Evolutionary conservation across 1,284 basidiomycete species (phyloP).

Genomic region (Ceratobasidium papillatum): DNA sequence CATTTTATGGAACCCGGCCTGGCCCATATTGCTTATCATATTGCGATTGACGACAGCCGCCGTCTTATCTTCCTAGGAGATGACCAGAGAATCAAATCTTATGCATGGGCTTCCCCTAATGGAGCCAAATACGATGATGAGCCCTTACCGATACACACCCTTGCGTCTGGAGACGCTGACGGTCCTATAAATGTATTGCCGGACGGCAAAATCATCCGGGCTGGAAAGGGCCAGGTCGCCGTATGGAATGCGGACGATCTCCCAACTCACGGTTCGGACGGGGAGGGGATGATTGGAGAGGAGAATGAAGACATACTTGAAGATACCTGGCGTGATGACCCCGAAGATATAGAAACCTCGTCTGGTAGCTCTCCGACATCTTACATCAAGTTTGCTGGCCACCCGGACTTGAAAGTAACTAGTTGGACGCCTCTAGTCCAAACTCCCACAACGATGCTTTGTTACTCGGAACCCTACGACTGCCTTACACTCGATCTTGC

Average conservation of each 20-base stretch:
- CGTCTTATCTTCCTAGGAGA: conserved; percentile 29
- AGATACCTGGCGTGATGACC: conserved; percentile 23
- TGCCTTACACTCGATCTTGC: conserved; percentile 28
- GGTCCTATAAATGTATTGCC: conserved; percentile 20
- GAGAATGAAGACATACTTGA: neutral
- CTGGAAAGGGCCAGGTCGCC: conserved; percentile 3
- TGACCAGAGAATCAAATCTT: conserved; percentile 27
- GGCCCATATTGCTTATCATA: neutral
- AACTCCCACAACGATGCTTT: conserved; percentile 14
- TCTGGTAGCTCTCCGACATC: conserved; percentile 19
- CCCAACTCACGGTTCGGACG: conserved; percentile 19
- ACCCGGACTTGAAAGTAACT: neutral
- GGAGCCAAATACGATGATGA: neutral
- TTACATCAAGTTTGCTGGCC: conserved; percentile 12
- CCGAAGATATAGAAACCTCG: conserved; percentile 28
- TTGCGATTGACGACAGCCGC: conserved; percentile 24
- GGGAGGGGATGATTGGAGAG: neutral
- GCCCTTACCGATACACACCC: conserved; percentile 17
- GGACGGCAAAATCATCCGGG: conserved; percentile 14
- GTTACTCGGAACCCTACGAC: neutral
- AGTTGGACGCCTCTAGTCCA: neutral
- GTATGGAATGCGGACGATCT: conserved; percentile 15
- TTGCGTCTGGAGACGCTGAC: neutral
- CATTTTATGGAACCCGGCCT: conserved; percentile 17
- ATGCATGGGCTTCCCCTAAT: neutral